Evolutionary conservation across 2,329 filamentous ascomycete genomes (phyloP), one percentile per base, ranked within the genome.

Genomic region (Lizonia empirigonia): DNA sequence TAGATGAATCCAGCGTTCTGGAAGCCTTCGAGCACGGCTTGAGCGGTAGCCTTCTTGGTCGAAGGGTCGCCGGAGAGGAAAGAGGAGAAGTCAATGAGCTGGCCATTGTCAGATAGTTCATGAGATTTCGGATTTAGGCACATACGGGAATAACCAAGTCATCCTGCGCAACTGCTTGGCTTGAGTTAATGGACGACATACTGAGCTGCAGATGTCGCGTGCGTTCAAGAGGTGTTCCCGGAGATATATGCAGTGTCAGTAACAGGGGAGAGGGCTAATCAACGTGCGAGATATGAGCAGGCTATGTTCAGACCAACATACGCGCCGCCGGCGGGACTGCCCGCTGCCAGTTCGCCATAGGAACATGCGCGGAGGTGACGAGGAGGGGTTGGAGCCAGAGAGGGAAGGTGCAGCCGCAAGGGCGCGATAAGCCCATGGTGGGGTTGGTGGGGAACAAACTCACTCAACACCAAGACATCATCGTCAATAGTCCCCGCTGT

Each of bases 1-100:
- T 96, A 96, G 58, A 97, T 83, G 78, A 97, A 96, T 50, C 92
- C 92, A 2, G 91, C 89, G 1, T 83, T 87, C 64, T 91, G 88
- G 77, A 97, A 96, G 33, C 90, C 91, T 44, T 85, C 69, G 10
- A 93, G 85, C 60, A 96, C 86, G 32, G 87, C 84, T 44, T 84
- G 74, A 18, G 91, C 91, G 1, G 89, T 85, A 34, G 81, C 75
- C 41, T 80, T 76, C 62, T 87, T 88, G 60, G 88, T 78, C 8
- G 78, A 64, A 0, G 82, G 76, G 16, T 81, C 79, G 26, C 88
- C 88, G 50, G 80, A 74, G 40, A 90, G 82, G 73, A 92, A 94
- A 34, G 79, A 79, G 10, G 83, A 84, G 70, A 95, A 92, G 78
- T 95, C 86, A 68, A 92, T 89, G 63, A 91, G 81, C 88, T 91